Evolutionary conservation across 371 early-diverging fungal species (phyloP).

Genomic region (Syncephalastrum monosporum): DNA sequence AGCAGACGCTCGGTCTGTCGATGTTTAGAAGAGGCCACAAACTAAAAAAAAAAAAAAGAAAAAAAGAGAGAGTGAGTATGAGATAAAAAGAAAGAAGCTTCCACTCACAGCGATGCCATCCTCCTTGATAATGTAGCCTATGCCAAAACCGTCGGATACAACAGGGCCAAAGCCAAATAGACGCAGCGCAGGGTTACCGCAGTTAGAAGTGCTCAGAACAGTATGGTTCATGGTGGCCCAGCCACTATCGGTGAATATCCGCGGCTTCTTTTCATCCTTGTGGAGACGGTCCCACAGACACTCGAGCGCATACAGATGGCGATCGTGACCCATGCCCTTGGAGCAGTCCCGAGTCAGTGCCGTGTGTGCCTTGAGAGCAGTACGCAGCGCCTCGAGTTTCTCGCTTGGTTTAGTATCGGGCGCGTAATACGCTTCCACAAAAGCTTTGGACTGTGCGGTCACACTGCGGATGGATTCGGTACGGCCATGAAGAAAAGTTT

Average conservation of each 20-base stretch:
- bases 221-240: conserved; percentile 65
- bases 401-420: conserved; percentile 31
- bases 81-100: too few species aligned
- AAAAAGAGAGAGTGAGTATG: too few species aligned
- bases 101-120: conserved; percentile 54
- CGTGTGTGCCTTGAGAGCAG: conserved; percentile 70
- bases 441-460: conserved; percentile 66
- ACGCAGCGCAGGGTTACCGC: conserved; percentile 79
- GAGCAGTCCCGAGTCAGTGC: conserved; percentile 71
- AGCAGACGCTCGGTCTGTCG: conserved; percentile 55
- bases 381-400: conserved; percentile 54
- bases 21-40: conserved; percentile 58
- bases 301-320: conserved; percentile 82
- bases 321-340: conserved; percentile 81
- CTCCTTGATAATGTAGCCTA: conserved; percentile 88
- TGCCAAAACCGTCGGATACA: conserved; percentile 88
- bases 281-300: conserved; percentile 49
- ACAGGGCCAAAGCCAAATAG: conserved; percentile 93
- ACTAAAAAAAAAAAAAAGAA: conserved; percentile 16
- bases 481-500: conserved; percentile 79
- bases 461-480: conserved; percentile 90
- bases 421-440: conserved; percentile 73
- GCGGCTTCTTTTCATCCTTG: conserved; percentile 60
- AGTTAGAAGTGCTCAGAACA: conserved; percentile 85
- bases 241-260: conserved; percentile 71